phyloP scores from a whole-genome alignment of 2,329 filamentous ascomycete species.

The Daldinia eschscholtzii region DNA sequence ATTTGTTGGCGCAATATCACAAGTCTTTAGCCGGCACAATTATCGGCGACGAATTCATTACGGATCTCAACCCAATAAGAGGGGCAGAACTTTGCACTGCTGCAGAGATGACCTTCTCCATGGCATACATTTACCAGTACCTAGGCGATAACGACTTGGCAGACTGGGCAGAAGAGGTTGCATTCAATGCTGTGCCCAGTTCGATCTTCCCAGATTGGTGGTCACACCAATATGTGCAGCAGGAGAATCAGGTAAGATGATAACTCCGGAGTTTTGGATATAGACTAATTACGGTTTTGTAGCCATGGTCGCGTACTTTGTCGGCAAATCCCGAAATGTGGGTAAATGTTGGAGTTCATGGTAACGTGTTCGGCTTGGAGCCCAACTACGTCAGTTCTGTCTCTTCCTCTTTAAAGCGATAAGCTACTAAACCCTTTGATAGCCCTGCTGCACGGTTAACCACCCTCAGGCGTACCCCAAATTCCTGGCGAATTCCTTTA shows the following conservation, averaged over 20 bases:
- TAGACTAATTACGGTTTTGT: constrained; percentile 12
- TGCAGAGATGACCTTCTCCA: constrained; percentile 51
- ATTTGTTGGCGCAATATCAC: constrained; percentile 56
- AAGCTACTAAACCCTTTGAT: constrained; percentile 20
- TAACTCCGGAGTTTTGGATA: background rate
- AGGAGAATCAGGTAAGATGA: constrained; percentile 62
- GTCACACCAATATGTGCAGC: constrained; percentile 66
- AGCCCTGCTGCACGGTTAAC: constrained; percentile 69
- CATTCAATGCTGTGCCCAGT: constrained; percentile 66
- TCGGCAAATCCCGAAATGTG: constrained; percentile 52
- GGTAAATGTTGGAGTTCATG: constrained; percentile 60
- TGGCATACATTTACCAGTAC: constrained; percentile 49
- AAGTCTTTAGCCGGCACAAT: constrained; percentile 58
- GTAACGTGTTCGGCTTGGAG: constrained; percentile 65
- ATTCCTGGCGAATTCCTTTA: constrained; percentile 64
- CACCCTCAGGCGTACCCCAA: constrained; percentile 69
- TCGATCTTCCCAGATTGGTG: constrained; percentile 65
- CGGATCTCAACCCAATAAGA: constrained; percentile 54
- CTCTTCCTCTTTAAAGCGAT: background rate
- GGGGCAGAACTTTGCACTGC: constrained; percentile 53
- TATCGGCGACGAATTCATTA: constrained; percentile 57
- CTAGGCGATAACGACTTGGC: constrained; percentile 54
- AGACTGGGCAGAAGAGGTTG: constrained; percentile 62
- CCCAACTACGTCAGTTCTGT: constrained; percentile 57
- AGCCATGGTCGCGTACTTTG: constrained; percentile 61